Percentiles rank a stretch among this genome's conserved stretches.
These are phyloP conservation scores for Mycena belliarum DNA, from an alignment of 768 basidiomycete genomes.

Conservation along the genomic window DNA sequence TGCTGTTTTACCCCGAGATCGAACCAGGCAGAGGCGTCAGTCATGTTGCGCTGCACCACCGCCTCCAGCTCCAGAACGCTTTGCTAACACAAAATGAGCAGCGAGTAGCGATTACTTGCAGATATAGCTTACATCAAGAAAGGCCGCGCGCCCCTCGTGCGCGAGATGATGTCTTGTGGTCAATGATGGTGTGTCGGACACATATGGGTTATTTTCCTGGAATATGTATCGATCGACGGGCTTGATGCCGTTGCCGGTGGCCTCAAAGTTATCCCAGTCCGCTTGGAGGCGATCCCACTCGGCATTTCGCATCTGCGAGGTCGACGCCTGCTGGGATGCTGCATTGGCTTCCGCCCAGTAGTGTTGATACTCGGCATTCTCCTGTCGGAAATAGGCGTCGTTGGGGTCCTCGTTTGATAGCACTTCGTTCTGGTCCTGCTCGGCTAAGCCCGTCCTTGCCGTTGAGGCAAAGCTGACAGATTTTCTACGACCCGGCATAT, in stretches of 20 bases:
- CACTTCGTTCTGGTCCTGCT: constrained; percentile 4
- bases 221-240: constrained; percentile 65
- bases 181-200: constrained; percentile 52
- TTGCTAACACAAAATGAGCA: constrained; percentile 41
- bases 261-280: constrained; percentile 84
- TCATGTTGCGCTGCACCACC: constrained; percentile 75
- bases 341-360: constrained; percentile 57
- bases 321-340: constrained; percentile 17
- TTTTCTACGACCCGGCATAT: background rate
- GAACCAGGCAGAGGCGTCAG: constrained; percentile 79
- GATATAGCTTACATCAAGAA: constrained; percentile 42
- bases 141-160: constrained; percentile 37
- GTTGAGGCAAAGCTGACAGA: background rate
- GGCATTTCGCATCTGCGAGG: constrained; percentile 18
- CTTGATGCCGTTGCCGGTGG: constrained; percentile 64
- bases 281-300: constrained; percentile 71
- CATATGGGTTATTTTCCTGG: constrained; percentile 77
- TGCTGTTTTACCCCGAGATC: constrained; percentile 95
- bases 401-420: constrained; percentile 43
- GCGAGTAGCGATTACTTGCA: constrained; percentile 18
- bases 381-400: constrained; percentile 70
- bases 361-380: constrained; percentile 64
- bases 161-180: constrained; percentile 50
- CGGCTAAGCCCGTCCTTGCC: background rate
- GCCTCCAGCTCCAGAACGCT: constrained; percentile 90